phyloP scores from a whole-genome alignment of 306 rosid genomes.

The Quercus glauca region DNA sequence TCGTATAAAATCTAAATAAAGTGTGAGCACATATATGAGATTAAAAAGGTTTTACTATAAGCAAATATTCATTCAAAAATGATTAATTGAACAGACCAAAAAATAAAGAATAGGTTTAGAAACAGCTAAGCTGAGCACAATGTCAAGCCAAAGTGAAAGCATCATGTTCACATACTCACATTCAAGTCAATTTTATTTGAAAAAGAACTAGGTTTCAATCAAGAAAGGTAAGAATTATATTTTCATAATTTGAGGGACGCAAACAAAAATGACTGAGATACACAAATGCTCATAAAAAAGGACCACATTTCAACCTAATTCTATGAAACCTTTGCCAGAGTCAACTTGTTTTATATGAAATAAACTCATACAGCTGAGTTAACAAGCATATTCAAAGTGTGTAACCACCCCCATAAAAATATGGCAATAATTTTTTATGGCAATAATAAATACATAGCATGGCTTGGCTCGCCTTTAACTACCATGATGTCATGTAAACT shows the following conservation, averaged over 20 bases:
- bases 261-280: background rate
- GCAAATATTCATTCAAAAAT: too few relatives aligned
- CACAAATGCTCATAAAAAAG: background rate
- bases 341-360: background rate
- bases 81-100: background rate
- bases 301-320: background rate
- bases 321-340: background rate
- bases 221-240: background rate
- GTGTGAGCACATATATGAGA: background rate
- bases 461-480: too few relatives aligned
- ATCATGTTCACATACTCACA: background rate
- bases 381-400: constrained; percentile 2
- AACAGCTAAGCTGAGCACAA: background rate
- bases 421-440: background rate
- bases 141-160: background rate
- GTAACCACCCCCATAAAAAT: constrained; percentile 11
- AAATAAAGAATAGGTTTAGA: background rate
- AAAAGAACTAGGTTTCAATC: background rate
- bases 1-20: background rate
- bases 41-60: background rate
- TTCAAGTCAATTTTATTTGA: background rate
- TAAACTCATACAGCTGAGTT: background rate
- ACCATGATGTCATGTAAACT: too few relatives aligned
- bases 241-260: background rate
- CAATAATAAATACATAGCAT: background rate